Base-by-base conservation (phyloP, 495 filamentous ascomycete genomes). In the Neurospora hispaniola region DNA sequence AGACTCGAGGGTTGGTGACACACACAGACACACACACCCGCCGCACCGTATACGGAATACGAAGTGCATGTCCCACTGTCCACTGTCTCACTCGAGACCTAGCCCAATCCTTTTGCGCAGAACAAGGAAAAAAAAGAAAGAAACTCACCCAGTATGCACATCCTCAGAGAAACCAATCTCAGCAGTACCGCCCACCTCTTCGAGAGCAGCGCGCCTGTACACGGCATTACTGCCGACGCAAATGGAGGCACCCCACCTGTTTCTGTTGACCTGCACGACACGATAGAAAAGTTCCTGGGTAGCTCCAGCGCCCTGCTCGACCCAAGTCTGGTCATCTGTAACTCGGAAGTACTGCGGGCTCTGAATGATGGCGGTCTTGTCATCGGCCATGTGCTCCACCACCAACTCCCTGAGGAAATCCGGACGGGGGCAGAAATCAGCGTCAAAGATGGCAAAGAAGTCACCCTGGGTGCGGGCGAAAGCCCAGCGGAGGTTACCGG, bases 131-230 rank as follows among this genome's bases (percentile, higher is more conserved):
- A 38, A 2, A 5, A 38, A 38, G 35, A 38, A 23, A 31, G 20
- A 23, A 69, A 68, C 78, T 72, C 42, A 80, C 77, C 79, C 79
- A 11, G 79, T 80, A 69, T 80, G 79, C 23, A 80, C 79, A 71
- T 80, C 79, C 73, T 80, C 79, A 48, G 77, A 79, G 62, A 80
- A 80, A 7, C 79, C 79, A 76, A 80, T 80, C 71, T 80, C 79
- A 1, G 79, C 79, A 31, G 79, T 79, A 5, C 79, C 79, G 1
- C 79, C 79, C 0, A 80, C 79, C 8, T 78, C 79, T 2, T 73
- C 77, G 14, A 80, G 69, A 3, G 79, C 77, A 0, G 72, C 76
- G 3, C 79, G 71, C 18, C 79, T 35, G 42, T 80, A 80, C 18
- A 80, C 76, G 0, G 79, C 79, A 70, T 80, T 80, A 14, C 77